These are phyloP conservation scores for Kwoniella sp. DNA, from an alignment of 768 basidiomycete species.

Conservation along the genomic window DNA sequence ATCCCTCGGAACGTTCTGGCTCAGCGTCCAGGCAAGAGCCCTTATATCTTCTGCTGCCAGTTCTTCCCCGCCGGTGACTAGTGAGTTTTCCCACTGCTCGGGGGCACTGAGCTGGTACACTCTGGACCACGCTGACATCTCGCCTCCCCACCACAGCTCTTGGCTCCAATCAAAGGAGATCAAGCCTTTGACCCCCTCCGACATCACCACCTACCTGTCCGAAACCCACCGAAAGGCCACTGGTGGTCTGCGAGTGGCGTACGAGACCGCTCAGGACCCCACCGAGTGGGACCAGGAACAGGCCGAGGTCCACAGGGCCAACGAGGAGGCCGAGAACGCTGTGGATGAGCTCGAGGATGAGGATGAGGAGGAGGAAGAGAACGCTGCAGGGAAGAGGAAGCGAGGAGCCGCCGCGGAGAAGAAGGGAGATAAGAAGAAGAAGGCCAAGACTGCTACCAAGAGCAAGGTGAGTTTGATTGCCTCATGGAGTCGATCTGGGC, in stretches of 20 bases:
- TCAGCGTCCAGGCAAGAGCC: slow-evolving; percentile 75
- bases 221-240: slow-evolving; percentile 63
- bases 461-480: slow-evolving; percentile 54
- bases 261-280: slow-evolving; percentile 69
- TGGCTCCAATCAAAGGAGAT: slow-evolving; percentile 83
- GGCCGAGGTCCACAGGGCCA: slow-evolving; percentile 28
- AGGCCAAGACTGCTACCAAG: slow-evolving; percentile 61
- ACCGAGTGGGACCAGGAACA: slow-evolving; percentile 57
- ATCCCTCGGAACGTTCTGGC: slow-evolving; percentile 62
- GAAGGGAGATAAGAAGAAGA: slow-evolving; percentile 61
- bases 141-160: slow-evolving; percentile 55
- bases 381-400: slow-evolving; percentile 62
- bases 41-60: slow-evolving; percentile 63
- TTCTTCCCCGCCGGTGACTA: slow-evolving; percentile 95
- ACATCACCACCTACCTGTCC: slow-evolving; percentile 77
- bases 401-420: slow-evolving; percentile 61
- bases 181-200: slow-evolving; percentile 66
- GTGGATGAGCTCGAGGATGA: slow-evolving; percentile 78
- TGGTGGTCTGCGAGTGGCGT: slow-evolving; percentile 70
- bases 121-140: too few relatives aligned
- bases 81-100: slow-evolving; percentile 56
- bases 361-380: slow-evolving; percentile 65
- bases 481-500: neutral
- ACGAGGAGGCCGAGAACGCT: slow-evolving; percentile 62
- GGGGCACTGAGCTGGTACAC: neutral